Conservation (phyloP, 2,329 filamentous ascomycete genomes). For the Aspergillus brunneoviolaceus region DNA sequence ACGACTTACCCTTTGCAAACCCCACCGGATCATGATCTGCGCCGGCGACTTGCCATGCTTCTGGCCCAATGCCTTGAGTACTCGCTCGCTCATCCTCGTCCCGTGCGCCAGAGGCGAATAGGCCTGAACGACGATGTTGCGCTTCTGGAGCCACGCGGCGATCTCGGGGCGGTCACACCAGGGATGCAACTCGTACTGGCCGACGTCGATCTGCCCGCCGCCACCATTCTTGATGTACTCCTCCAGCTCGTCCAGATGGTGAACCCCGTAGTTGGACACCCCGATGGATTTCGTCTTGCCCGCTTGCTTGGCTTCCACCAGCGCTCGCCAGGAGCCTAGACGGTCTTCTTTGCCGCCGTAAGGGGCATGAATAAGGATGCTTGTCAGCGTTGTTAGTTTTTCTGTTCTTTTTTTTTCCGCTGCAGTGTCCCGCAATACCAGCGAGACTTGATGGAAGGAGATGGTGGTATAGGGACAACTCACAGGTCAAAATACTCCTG, state of each 20-base stretch:
- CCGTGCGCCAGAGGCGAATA: conserved; percentile 76
- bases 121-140: conserved; percentile 71
- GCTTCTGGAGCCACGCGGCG: conserved; percentile 61
- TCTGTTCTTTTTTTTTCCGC: too few relatives aligned
- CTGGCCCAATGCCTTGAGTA: conserved; percentile 60
- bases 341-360: conserved; percentile 70
- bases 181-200: conserved; percentile 79
- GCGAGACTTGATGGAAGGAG: too few relatives aligned
- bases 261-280: conserved; percentile 75
- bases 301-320: conserved; percentile 72
- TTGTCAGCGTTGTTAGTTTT: conserved; percentile 10
- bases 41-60: conserved; percentile 70
- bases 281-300: conserved; percentile 71
- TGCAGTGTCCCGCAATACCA: too few relatives aligned
- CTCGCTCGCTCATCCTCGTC: conserved; percentile 66
- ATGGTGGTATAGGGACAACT: not conserved
- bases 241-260: conserved; percentile 68
- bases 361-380: conserved; percentile 71
- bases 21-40: conserved; percentile 77
- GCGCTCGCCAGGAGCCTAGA: conserved; percentile 70
- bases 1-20: conserved; percentile 66
- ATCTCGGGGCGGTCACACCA: conserved; percentile 75
- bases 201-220: conserved; percentile 65
- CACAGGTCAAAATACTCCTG: conserved; percentile 74
- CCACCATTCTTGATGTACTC: conserved; percentile 58